A percentile compares a stretch with the other conserved stretches of the same genome.
These are phyloP conservation scores for Boletus sp. DNA, from an alignment of 768 basidiomycete species.

Conservation along the genomic window DNA sequence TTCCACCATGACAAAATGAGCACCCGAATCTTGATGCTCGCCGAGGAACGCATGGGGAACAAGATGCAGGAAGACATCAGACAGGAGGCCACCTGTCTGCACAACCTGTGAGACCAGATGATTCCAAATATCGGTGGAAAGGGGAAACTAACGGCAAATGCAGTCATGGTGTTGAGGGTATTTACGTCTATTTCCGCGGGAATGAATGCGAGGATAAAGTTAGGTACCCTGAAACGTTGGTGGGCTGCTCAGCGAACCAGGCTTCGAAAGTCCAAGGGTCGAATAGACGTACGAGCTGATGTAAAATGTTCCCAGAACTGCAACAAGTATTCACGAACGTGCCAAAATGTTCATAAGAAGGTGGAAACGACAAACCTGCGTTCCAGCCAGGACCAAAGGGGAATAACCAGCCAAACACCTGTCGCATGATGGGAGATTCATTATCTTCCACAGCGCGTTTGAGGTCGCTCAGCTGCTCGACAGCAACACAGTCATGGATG, in stretches of 20 bases:
- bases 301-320: constrained; percentile 89
- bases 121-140: constrained; percentile 9
- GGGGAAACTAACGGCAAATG: constrained; percentile 69
- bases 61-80: constrained; percentile 90
- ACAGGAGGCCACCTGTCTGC: constrained; percentile 86
- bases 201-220: constrained; percentile 93
- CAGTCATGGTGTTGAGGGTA: constrained; percentile 92
- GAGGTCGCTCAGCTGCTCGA: constrained; percentile 52
- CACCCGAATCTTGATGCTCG: constrained; percentile 70
- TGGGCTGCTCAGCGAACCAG: constrained; percentile 17
- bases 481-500: constrained; percentile 39
- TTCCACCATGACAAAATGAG: constrained; percentile 81
- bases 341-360: constrained; percentile 6
- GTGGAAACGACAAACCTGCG: constrained; percentile 43
- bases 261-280: constrained; percentile 12
- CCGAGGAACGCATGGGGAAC: constrained; percentile 93
- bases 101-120: constrained; percentile 18
- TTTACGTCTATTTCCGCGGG: constrained; percentile 82
- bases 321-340: constrained; percentile 21
- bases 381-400: constrained; percentile 92
- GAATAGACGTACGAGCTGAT: constrained; percentile 80
- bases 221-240: constrained; percentile 66
- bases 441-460: constrained; percentile 60
- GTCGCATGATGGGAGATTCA: constrained; percentile 74
- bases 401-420: constrained; percentile 78